Percentiles rank a stretch among this genome's conserved stretches.
phyloP scores from a whole-genome alignment of 192 early-diverging fungal genomes.

The Geranomyces michiganensis region DNA sequence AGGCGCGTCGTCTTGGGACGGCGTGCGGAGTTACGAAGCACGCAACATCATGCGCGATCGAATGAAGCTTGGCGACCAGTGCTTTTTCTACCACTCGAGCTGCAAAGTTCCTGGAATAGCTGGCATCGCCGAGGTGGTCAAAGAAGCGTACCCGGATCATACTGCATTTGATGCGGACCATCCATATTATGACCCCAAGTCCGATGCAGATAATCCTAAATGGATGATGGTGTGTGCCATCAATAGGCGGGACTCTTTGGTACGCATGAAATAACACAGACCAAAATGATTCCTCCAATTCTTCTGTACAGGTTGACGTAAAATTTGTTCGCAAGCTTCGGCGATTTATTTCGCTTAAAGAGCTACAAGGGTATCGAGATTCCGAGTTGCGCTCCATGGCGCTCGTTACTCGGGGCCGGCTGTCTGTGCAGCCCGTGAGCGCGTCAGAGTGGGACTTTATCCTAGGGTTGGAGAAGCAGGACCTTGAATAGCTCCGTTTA shows the following conservation, averaged over 20 bases:
- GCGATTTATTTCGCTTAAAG: slow-evolving; percentile 65
- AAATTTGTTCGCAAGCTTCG: slow-evolving; percentile 70
- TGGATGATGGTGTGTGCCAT: slow-evolving; percentile 71
- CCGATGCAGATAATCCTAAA: slow-evolving; percentile 62
- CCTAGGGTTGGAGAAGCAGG: slow-evolving; percentile 34
- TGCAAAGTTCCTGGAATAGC: slow-evolving; percentile 83
- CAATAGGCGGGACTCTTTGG: neutral
- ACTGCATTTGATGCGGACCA: slow-evolving; percentile 74
- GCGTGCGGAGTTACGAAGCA: slow-evolving; percentile 69
- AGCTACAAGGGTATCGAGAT: slow-evolving; percentile 55
- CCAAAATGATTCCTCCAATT: neutral
- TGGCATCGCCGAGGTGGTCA: slow-evolving; percentile 63
- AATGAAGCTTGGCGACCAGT: slow-evolving; percentile 73
- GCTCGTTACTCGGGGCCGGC: slow-evolving; percentile 69
- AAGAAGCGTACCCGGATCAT: slow-evolving; percentile 72
- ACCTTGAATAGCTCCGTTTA: neutral
- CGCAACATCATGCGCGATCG: slow-evolving; percentile 76
- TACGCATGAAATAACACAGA: no score
- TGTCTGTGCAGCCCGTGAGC: slow-evolving; percentile 78
- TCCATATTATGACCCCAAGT: slow-evolving; percentile 81
- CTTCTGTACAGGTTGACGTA: slow-evolving; percentile 59
- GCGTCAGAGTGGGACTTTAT: slow-evolving; percentile 70
- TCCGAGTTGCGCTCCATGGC: slow-evolving; percentile 63
- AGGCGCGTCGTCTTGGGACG: slow-evolving; percentile 10
- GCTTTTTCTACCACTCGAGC: slow-evolving; percentile 87